A percentile compares a stretch with the other conserved stretches of the same genome.
Conservation (phyloP, 345 rosid species). For the Populus pruinosa region DNA sequence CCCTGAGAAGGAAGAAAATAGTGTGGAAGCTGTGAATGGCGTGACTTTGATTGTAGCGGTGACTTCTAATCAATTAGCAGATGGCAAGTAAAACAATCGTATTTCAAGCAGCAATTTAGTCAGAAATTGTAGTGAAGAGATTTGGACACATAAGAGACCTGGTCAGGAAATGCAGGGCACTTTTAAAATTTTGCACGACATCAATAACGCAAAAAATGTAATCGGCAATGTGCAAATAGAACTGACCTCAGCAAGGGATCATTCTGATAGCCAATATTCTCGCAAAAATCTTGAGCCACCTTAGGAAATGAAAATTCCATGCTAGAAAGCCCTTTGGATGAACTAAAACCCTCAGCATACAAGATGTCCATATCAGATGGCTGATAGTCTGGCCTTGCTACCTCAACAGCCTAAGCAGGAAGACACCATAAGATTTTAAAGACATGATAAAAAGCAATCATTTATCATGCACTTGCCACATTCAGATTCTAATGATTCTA, state of each 20-base stretch:
- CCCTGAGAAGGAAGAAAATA: neutral
- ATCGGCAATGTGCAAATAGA: neutral
- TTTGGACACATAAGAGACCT: neutral
- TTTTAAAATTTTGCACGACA: neutral
- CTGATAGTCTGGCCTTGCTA: slow-evolving; percentile 59
- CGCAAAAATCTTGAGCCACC: slow-evolving; percentile 24
- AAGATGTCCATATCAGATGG: slow-evolving; percentile 84
- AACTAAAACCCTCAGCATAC: slow-evolving; percentile 68
- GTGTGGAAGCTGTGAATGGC: neutral
- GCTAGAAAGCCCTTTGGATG: slow-evolving; percentile 63
- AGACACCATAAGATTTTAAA: slow-evolving; percentile 5
- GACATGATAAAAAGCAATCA: neutral
- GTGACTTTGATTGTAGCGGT: neutral
- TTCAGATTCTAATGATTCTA: neutral
- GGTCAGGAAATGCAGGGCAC: neutral
- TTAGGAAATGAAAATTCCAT: slow-evolving; percentile 73
- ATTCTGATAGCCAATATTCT: slow-evolving; percentile 36
- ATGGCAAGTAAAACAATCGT: no score
- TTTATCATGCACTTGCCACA: neutral
- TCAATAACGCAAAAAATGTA: neutral
- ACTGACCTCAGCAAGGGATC: slow-evolving; percentile 52
- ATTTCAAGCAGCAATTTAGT: neutral
- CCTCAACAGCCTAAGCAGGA: slow-evolving; percentile 64
- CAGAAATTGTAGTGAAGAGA: neutral
- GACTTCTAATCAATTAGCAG: neutral